Base-by-base conservation (phyloP, 768 basidiomycete genomes). In the Dendrothele bispora region DNA sequence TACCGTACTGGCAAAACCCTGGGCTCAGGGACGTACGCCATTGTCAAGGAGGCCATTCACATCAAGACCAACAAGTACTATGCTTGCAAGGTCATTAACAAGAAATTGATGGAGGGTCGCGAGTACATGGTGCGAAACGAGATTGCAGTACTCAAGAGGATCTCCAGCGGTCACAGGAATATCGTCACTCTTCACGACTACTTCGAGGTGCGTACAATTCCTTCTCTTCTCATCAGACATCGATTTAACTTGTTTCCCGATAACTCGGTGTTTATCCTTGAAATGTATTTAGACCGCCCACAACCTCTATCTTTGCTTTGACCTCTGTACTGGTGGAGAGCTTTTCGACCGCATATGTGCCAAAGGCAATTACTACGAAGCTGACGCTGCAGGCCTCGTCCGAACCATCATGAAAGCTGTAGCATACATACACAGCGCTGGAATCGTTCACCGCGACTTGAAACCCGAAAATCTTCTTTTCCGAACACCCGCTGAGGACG, bases 41-140 rank as follows among this genome's bases (percentile, higher is more conserved):
- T 94, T 64, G 91, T 93, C 39, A 93, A 92, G 69, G 93, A 97
- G 73, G 94, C 94, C 37, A 89, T 95, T 21, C 92, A 95, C 61
- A 86, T 95, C 72, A 85, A 88, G 72, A 92, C 93, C 1, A 75
- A 75, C 51, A 81, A 97, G 66, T 95, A 95, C 71, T 98, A 88
- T 75, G 97, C 95, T 18, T 98, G 95, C 81, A 99, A 99, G 22
- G 97, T 98, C 60, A 94, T 98, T 72, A 98, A 95, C 83, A 98
- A 98, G 79, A 93, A 95, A 61, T 82, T 97, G 49, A 97, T 97
- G 94, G 90, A 95, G 64, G 95, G 95, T 4, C 78, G 95, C 54
- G 95, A 98, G 70, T 85, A 95, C 64, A 98, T 99, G 95, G 95
- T 94, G 48, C 84, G 95, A 46, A 99, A 99, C 60, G 97, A 99